These are phyloP conservation scores for Lipomyces lipofer DNA, from an alignment of 805 yeast genomes.

Conservation along the genomic window DNA sequence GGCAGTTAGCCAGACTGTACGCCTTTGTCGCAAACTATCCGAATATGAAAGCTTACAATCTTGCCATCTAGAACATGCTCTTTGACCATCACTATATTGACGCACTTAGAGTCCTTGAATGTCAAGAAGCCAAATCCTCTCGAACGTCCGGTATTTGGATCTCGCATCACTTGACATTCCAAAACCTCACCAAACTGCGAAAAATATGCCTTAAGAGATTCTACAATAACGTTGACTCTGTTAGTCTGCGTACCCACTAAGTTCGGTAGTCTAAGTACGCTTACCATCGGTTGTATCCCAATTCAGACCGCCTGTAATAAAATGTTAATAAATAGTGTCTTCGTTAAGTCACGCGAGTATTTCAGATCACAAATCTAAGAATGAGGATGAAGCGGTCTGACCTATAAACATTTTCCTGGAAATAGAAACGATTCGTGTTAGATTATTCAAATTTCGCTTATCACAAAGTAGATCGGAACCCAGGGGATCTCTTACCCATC, in stretches of 20 bases:
- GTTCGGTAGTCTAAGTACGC: neutral
- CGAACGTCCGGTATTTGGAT: conserved; percentile 76
- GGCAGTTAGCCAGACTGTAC: neutral
- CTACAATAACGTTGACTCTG: conserved; percentile 41
- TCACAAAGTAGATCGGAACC: conserved; percentile 42
- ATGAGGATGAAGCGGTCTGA: neutral
- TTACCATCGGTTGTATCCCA: conserved; percentile 88
- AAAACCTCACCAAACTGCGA: conserved; percentile 83
- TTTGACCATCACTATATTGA: conserved; percentile 78
- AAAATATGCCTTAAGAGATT: conserved; percentile 76
- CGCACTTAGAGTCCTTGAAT: conserved; percentile 76
- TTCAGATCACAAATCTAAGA: neutral
- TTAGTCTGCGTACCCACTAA: neutral
- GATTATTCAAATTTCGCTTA: neutral
- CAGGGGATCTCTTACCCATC: conserved; percentile 27
- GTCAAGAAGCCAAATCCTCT: conserved; percentile 94
- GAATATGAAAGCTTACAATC: conserved; percentile 42
- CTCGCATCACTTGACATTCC: conserved; percentile 92
- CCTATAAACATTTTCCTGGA: conserved; percentile 35
- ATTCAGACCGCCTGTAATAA: conserved; percentile 84
- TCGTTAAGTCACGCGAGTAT: conserved; percentile 24
- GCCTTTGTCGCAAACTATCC: neutral
- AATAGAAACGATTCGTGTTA: neutral
- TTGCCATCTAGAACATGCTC: conserved; percentile 93
- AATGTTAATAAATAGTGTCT: conserved; percentile 47